phyloP scores from a whole-genome alignment of 2,329 filamentous ascomycete species.

The Stagonosporopsis chrysanthemi region DNA sequence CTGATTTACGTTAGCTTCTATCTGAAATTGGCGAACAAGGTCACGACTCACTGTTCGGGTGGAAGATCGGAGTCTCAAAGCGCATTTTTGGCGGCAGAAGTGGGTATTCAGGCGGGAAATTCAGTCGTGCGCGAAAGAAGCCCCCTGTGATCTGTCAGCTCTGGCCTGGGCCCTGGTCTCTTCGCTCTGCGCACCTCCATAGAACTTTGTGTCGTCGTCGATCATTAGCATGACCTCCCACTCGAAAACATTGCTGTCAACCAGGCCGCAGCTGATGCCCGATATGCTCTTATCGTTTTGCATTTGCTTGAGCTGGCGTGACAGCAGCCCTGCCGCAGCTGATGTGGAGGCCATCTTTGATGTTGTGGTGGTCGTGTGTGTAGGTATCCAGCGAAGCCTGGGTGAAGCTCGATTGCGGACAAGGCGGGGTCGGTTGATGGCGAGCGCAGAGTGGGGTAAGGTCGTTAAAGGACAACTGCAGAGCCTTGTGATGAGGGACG shows the following conservation, averaged over 20 bases:
- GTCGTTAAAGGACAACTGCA: slow-evolving; percentile 1
- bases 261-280: slow-evolving; percentile 90
- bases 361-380: slow-evolving; percentile 20
- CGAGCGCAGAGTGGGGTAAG: slow-evolving; percentile 6
- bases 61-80: slow-evolving; percentile 92
- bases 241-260: slow-evolving; percentile 88
- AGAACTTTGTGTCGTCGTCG: slow-evolving; percentile 89
- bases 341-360: slow-evolving; percentile 47
- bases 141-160: slow-evolving; percentile 64
- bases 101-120: slow-evolving; percentile 97
- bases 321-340: slow-evolving; percentile 75
- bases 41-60: slow-evolving; percentile 81
- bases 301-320: slow-evolving; percentile 92
- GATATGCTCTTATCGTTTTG: slow-evolving; percentile 89
- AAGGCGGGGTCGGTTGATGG: slow-evolving; percentile 11
- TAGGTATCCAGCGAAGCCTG: slow-evolving; percentile 10
- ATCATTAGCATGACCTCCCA: slow-evolving; percentile 99
- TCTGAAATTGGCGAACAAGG: too few species aligned
- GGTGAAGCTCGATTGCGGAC: slow-evolving; percentile 11
- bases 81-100: slow-evolving; percentile 95
- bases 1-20: slow-evolving; percentile 55
- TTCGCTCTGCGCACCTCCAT: slow-evolving; percentile 72
- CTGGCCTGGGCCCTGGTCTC: background rate
- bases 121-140: slow-evolving; percentile 92
- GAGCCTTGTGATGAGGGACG: background rate